These are phyloP conservation scores for Plasmodium cynomolgi DNA, from an alignment of 169 alveolate species.

Conservation along the genomic window DNA sequence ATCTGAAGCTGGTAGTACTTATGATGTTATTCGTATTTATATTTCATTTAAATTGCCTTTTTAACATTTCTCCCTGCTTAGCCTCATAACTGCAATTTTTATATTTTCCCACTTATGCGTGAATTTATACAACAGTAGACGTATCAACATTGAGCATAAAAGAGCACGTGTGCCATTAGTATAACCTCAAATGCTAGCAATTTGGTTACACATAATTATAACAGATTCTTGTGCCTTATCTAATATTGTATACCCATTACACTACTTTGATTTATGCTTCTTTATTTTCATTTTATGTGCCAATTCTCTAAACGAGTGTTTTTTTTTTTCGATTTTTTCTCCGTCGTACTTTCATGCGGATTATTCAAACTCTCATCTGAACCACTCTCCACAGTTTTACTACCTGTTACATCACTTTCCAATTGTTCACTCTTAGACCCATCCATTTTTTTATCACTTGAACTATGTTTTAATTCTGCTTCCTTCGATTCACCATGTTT, in stretches of 20 bases:
- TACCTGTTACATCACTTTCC: neutral
- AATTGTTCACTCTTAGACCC: neutral
- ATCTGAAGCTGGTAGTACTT: neutral
- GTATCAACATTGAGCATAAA: neutral
- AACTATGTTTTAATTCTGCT: neutral
- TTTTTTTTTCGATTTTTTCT: neutral
- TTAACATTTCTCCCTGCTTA: neutral
- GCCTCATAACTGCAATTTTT: neutral
- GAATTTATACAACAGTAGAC: neutral
- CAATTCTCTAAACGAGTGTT: neutral
- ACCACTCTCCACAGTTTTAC: neutral
- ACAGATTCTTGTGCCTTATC: neutral
- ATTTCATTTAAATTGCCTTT: neutral
- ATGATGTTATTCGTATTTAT: neutral
- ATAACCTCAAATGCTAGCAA: neutral
- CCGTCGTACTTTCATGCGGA: neutral
- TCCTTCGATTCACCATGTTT: neutral
- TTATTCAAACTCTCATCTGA: neutral
- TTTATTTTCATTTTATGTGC: neutral
- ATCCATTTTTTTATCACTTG: neutral
- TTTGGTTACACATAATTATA: neutral
- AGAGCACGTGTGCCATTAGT: neutral
- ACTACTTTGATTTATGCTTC: neutral
- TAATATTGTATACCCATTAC: neutral
- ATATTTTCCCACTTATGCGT: neutral